These are phyloP conservation scores for Oenanthe sinensis DNA, from an alignment of 129 eudicot genomes.

Conservation along the genomic window DNA sequence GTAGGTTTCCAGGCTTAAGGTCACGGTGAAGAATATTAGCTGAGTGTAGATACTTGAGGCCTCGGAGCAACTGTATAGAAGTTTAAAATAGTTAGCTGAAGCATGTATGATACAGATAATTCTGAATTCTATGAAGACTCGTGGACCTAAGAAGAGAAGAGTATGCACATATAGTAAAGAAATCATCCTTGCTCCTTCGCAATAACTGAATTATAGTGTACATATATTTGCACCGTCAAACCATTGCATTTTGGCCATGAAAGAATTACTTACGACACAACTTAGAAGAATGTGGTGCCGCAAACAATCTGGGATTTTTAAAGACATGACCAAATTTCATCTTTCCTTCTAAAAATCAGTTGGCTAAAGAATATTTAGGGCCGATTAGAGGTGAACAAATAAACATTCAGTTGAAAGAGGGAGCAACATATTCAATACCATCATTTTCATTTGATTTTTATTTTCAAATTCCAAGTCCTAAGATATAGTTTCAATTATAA, in stretches of 20 bases:
- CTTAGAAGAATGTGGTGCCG: background rate
- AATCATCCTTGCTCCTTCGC: background rate
- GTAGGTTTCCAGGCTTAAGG: slow-evolving; percentile 48
- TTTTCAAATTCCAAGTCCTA: too few relatives aligned
- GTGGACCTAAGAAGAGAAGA: background rate
- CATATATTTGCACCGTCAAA: background rate
- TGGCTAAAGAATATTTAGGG: background rate
- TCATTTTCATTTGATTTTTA: background rate
- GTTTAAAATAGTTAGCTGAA: slow-evolving; percentile 2
- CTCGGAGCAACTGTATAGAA: slow-evolving; percentile 37
- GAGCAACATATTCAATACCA: background rate
- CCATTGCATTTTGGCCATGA: background rate
- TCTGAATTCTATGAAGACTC: background rate
- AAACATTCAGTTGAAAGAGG: background rate
- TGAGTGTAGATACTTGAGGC: slow-evolving; percentile 50
- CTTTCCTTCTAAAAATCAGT: background rate
- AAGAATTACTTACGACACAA: background rate
- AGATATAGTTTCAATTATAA: background rate
- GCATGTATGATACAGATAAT: background rate
- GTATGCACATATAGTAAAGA: background rate
- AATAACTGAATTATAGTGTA: background rate
- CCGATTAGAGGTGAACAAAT: background rate
- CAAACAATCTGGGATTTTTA: background rate
- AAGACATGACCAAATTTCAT: background rate
- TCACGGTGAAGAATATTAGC: slow-evolving; percentile 54